Conservation (phyloP, 169 alveolate genomes). For the Plasmodium berghei region DNA sequence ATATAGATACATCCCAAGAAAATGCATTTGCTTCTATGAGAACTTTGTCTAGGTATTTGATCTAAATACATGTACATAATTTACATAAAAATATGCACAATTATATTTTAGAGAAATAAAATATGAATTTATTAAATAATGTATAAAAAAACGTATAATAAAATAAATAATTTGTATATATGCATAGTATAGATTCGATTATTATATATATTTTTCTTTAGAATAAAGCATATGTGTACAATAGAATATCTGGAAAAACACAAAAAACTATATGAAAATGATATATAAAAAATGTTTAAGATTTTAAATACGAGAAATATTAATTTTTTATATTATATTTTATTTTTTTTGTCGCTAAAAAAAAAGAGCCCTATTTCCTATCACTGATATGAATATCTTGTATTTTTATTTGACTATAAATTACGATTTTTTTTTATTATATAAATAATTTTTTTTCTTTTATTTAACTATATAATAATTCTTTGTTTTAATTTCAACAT, state of each 20-base stretch:
- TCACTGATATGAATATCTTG: too few relatives aligned
- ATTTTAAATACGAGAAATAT: neutral
- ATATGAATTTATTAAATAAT: neutral
- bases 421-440: too few relatives aligned
- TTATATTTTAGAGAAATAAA: neutral
- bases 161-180: neutral
- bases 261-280: slow-evolving; percentile 45
- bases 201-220: slow-evolving; percentile 3
- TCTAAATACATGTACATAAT: neutral
- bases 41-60: slow-evolving; percentile 64
- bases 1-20: slow-evolving; percentile 72
- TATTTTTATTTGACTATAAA: too few relatives aligned
- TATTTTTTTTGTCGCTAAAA: too few relatives aligned
- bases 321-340: too few relatives aligned
- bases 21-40: slow-evolving; percentile 73
- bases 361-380: too few relatives aligned
- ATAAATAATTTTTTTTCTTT: too few relatives aligned
- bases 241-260: slow-evolving; percentile 56
- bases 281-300: slow-evolving; percentile 6
- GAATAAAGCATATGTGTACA: slow-evolving; percentile 75
- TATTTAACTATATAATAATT: too few relatives aligned
- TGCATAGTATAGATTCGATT: neutral
- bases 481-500: too few relatives aligned
- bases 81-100: neutral
- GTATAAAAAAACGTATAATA: too few relatives aligned